Evolutionary conservation across 148 eudicot genomes (phyloP), one percentile per base, ranked within the genome.

Genomic region (Rhododendron ovatum): DNA sequence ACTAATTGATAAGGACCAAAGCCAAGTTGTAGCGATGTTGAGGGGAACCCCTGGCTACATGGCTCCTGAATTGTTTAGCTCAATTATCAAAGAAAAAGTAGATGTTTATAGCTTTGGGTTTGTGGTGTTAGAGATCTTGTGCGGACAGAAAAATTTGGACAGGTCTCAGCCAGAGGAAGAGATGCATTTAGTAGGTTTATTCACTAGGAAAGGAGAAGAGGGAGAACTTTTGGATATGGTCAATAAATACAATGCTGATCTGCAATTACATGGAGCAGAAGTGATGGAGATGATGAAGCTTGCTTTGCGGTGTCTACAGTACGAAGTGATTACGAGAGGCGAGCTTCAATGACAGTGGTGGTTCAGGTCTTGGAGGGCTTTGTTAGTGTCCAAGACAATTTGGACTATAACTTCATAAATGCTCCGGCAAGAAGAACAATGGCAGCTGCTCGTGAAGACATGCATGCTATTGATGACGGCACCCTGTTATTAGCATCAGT

Each of bases 91-190:
- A 3, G 77, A 78, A 20, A 85, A 85, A 78, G 77, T 85, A 18
- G 82, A 85, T 41, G 82, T 85, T 2, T 85, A 85, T 59, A 85
- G 86, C 86, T 85, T 85, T 85, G 86, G 82, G 37, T 48, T 85
- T 2, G 75, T 85, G 48, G 57, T 85, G 0, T 59, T 85, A 39
- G 86, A 85, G 45, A 78, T 78, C 35, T 39, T 85, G 26, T 85
- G 86, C 43, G 41, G 75, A 10, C 45, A 82, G 17, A 85, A 30
- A 59, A 77, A 41, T 28, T 30, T 85, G 61, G 82, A 85, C 41
- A 9, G 28, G 20, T 39, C 82, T 85, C 86, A 59, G 6, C 82
- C 82, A 3, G 86, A 85, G 50, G 82, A 77, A 76, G 75, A 59
- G 12, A 85, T 85, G 86, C 86, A 85, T 78, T 17, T 85, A 59